Evolutionary conservation across 352 stramenopile genomes (phyloP).

Genomic region (Aphanomyces astaci): DNA sequence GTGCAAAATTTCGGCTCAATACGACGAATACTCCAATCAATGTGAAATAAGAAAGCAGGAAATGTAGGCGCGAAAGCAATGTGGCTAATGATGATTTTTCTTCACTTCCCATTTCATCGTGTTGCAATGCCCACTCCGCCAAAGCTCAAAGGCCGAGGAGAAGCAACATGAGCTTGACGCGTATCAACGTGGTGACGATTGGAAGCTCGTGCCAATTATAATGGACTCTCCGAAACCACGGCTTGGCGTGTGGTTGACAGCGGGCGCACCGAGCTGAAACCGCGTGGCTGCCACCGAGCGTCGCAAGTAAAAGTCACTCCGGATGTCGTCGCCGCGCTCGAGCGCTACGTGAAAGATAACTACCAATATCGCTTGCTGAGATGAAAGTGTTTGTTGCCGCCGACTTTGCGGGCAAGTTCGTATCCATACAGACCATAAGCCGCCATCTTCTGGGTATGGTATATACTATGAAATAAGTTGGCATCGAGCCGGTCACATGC

Average conservation of each 20-base stretch:
- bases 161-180: too few species aligned
- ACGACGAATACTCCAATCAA: too few species aligned
- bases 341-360: background rate
- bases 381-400: background rate
- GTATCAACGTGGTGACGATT: too few species aligned
- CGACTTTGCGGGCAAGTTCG: background rate
- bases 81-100: too few species aligned
- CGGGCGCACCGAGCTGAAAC: background rate
- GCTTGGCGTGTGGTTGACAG: background rate
- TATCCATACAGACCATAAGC: slow-evolving; percentile 21
- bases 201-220: too few species aligned
- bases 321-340: background rate
- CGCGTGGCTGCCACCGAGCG: background rate
- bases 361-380: background rate
- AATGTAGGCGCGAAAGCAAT: too few species aligned
- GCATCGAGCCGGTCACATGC: slow-evolving; percentile 7
- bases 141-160: too few species aligned
- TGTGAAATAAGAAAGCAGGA: too few species aligned
- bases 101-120: too few species aligned
- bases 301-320: background rate
- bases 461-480: slow-evolving; percentile 25
- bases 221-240: background rate
- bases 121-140: too few species aligned
- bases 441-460: slow-evolving; percentile 14
- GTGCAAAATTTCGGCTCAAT: too few species aligned